phyloP scores from a whole-genome alignment of 2,329 filamentous ascomycete species.

The Cryphonectria radicalis region DNA sequence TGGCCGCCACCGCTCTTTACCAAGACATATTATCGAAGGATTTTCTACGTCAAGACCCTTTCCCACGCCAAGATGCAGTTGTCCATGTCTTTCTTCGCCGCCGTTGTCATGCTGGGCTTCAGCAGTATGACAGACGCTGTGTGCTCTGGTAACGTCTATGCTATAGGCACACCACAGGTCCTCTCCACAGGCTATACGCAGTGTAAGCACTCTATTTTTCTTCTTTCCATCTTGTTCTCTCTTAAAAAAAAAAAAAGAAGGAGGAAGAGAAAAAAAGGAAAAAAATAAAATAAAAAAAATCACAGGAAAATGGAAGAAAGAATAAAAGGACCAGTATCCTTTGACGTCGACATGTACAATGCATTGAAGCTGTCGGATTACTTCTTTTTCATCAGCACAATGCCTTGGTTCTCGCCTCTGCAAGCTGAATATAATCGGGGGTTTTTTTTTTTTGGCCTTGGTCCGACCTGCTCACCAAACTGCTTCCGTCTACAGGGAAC shows the following conservation, averaged over 20 bases:
- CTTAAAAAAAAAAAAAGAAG: too few relatives aligned
- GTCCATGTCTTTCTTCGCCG: slow-evolving; percentile 3
- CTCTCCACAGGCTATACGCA: background rate
- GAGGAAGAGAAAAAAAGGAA: background rate
- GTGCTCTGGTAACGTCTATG: background rate
- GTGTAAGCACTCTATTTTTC: background rate
- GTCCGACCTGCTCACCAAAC: background rate
- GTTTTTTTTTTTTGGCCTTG: background rate
- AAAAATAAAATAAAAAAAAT: background rate
- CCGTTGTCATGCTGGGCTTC: slow-evolving; percentile 8
- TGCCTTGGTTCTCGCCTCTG: background rate
- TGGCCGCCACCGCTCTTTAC: background rate
- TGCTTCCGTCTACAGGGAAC: background rate
- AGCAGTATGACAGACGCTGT: slow-evolving; percentile 1
- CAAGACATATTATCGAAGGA: background rate
- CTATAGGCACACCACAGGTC: slow-evolving; percentile 1
- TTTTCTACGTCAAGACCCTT: background rate
- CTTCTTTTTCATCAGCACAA: background rate
- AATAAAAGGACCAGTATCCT: background rate
- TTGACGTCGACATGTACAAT: background rate
- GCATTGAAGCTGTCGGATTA: background rate
- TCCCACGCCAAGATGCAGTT: slow-evolving; percentile 3
- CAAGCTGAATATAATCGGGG: background rate
- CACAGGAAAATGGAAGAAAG: too few relatives aligned
- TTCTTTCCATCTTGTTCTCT: too few relatives aligned